Evolutionary conservation across 768 basidiomycete species (phyloP).

Genomic region (Xerocomellus dryophilus): DNA sequence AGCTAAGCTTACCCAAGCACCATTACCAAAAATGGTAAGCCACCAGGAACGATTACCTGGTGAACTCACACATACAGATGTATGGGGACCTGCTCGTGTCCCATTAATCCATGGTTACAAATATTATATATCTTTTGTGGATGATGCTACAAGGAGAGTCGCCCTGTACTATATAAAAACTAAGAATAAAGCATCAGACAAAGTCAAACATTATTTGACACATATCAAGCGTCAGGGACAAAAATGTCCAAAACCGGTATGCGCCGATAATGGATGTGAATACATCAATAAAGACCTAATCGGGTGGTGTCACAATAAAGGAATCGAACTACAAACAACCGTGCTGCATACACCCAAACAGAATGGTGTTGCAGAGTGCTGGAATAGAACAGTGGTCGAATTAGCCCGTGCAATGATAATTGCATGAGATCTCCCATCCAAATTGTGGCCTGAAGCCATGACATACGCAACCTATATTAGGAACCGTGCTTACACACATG

Average conservation of each 20-base stretch:
- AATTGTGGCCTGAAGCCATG: slow-evolving; percentile 33
- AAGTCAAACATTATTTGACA: slow-evolving; percentile 22
- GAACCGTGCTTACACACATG: slow-evolving; percentile 15
- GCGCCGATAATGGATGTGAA: slow-evolving; percentile 35
- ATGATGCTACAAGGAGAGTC: too few species aligned
- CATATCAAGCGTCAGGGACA: slow-evolving; percentile 17
- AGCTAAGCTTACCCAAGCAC: background rate
- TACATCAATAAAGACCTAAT: slow-evolving; percentile 25
- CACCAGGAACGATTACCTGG: slow-evolving; percentile 5
- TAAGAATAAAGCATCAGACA: too few species aligned
- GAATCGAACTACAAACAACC: slow-evolving; percentile 32
- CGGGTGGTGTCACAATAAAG: slow-evolving; percentile 19
- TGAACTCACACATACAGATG: too few species aligned
- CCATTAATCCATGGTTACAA: too few species aligned
- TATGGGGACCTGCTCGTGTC: too few species aligned
- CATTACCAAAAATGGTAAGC: background rate
- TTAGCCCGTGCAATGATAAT: slow-evolving; percentile 34
- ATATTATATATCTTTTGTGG: too few species aligned
- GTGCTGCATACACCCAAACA: slow-evolving; percentile 38
- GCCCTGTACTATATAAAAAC: too few species aligned
- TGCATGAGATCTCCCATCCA: slow-evolving; percentile 9
- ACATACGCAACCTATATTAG: slow-evolving; percentile 27
- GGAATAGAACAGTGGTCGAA: slow-evolving; percentile 35
- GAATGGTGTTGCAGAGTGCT: slow-evolving; percentile 38
- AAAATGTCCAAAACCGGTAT: slow-evolving; percentile 7